phyloP scores from a whole-genome alignment of 495 filamentous ascomycete species.

The Penicillium maclennaniae region DNA sequence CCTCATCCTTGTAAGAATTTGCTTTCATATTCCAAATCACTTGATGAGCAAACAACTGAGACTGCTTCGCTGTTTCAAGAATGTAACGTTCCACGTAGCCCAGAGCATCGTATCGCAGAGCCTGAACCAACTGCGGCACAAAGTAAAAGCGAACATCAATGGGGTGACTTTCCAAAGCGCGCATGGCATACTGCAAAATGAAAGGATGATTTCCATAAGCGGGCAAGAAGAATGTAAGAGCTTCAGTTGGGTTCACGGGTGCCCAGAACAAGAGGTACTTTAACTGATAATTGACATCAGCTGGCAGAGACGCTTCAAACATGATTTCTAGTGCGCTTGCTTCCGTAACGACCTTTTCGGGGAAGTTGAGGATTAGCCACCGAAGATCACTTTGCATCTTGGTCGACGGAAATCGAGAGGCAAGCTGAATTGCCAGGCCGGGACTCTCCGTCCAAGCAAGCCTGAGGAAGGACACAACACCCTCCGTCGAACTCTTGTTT shows the following conservation, averaged over 20 bases:
- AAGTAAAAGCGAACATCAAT: conserved; percentile 98
- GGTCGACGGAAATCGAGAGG: conserved; percentile 69
- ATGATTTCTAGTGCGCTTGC: conserved; percentile 79
- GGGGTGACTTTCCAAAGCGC: conserved; percentile 85
- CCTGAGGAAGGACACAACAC: conserved; percentile 53
- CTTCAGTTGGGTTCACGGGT: conserved; percentile 86
- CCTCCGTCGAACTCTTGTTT: conserved; percentile 31
- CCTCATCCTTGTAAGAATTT: conserved; percentile 96
- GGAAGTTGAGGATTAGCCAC: conserved; percentile 72
- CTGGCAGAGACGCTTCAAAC: conserved; percentile 68
- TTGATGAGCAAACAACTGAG: conserved; percentile 95
- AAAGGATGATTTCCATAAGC: conserved; percentile 92
- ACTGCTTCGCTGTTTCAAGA: conserved; percentile 90
- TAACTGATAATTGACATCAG: conserved; percentile 77
- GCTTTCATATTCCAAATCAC: conserved; percentile 99
- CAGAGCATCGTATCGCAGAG: conserved; percentile 88
- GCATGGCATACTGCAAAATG: conserved; percentile 96
- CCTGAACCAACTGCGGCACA: conserved; percentile 95
- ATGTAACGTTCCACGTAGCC: conserved; percentile 97
- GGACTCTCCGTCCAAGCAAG: conserved; percentile 85
- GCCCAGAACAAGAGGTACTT: conserved; percentile 97
- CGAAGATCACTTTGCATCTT: conserved; percentile 72
- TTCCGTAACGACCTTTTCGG: conserved; percentile 73
- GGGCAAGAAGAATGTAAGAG: conserved; percentile 88
- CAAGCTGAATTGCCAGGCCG: conserved; percentile 77